Evolutionary conservation across 208 protist species (phyloP), one percentile per base, ranked within the genome.

Genomic region (Wallacemonas rigidus): DNA sequence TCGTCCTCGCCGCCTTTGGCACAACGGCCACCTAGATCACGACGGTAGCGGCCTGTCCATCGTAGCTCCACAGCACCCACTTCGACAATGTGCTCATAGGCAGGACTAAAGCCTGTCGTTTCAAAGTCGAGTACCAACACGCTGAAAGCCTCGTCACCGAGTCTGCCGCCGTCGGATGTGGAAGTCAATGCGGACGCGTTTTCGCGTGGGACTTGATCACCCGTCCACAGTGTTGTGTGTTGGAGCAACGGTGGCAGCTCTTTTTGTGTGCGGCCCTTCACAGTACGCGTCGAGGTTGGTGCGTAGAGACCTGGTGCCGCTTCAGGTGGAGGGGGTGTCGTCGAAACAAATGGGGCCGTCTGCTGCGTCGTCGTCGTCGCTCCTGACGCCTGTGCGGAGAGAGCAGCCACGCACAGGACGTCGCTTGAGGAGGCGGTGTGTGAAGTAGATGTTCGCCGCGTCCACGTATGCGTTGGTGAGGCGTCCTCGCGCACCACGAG

Each of bases 101-200:
- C 41, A 17, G 77, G 50, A 14, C 75, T 81, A 38, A 93, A 84
- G 39, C 88, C 88, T 2, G 88, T 93, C 15, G 88, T 93, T 67
- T 93, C 88, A 12, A 93, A 45, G 63, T 91, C 85, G 6, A 93
- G 39, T 36, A 82, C 79, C 14, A 88, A 61, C 36, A 71, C 79
- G 67, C 76, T 84, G 67, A 83, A 81, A 14, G 58, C 9, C 3
- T 15, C 38, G 40, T 65, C 60, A n/a, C 60, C 60, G 6, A 65
- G 60, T 26, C 26, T 26, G 26, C 26, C 26, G 26, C 26, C 26
- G 26, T 26, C 26, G 26, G 26, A 26, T 26, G 26, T 26, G 26
- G 26, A 26, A 26, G 26, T 26, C 26, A 26, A 26, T 44, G 38
- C 57, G 35, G 36, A 63, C 57, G n/a, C 17, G 57, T 11, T 8